Evolutionary conservation across 169 alveolate species (phyloP).

Genomic region (Eimeria falciformis): DNA sequence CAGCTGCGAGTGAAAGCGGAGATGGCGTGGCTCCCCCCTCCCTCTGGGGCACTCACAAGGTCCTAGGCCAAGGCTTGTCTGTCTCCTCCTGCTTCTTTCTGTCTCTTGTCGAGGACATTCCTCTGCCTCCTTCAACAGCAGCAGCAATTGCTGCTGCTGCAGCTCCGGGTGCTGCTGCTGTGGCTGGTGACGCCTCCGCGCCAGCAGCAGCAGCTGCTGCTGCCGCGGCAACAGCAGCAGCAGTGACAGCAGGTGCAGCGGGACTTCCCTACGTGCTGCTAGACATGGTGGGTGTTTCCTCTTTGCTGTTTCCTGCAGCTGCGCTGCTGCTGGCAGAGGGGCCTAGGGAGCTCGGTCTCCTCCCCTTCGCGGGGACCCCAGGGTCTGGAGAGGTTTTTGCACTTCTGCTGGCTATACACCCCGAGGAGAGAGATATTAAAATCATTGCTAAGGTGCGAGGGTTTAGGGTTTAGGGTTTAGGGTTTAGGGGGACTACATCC

Average conservation of each 20-base stretch:
- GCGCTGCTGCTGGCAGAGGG: conserved; percentile 21
- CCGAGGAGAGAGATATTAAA: conserved; percentile 25
- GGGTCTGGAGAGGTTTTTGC: conserved; percentile 2
- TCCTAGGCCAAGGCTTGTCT: neutral
- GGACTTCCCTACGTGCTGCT: conserved; percentile 45
- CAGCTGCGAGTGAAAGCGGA: neutral
- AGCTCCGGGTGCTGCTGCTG: conserved; percentile 14
- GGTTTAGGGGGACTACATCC: neutral
- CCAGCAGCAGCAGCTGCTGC: conserved; percentile 8
- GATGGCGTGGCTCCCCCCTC: conserved; percentile 8
- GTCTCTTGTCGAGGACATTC: conserved; percentile 24
- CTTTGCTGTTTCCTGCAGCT: conserved; percentile 38
- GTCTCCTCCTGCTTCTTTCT: conserved; percentile 16
- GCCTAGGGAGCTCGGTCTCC: conserved; percentile 5
- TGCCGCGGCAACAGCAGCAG: conserved; percentile 10
- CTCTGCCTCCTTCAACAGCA: conserved; percentile 10
- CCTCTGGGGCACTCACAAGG: conserved; percentile 9
- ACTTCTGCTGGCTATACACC: conserved; percentile 41
- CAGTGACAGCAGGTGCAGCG: conserved; percentile 16
- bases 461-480: conserved; percentile 45
- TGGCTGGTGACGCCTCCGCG: conserved; percentile 45
- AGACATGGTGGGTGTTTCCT: conserved; percentile 17
- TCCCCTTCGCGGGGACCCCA: conserved; percentile 18
- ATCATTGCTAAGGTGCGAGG: conserved; percentile 23
- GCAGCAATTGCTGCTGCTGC: conserved; percentile 59